Base-by-base conservation (phyloP, 2,329 filamentous ascomycete species). In the Aspergillus hiratsukae region DNA sequence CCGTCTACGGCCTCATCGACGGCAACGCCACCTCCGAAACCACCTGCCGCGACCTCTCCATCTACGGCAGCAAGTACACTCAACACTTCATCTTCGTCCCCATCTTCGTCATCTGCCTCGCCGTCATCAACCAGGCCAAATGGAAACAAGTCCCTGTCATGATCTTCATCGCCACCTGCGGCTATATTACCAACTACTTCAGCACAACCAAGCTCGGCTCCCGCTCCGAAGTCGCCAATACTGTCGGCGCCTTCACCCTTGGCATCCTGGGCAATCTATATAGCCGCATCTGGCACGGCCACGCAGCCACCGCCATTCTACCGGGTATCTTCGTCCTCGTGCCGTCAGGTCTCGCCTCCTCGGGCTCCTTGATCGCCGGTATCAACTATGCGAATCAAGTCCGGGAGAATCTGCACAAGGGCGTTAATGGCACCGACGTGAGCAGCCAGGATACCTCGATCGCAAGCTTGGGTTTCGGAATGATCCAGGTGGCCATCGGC, bases 281-380 rank as follows among this genome's bases (percentile, higher is more conserved):
- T 74, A 87, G 87, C 9, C 83, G 89, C 3, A 66, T 79, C 35
- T 72, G 87, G 21, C 90, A 91, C 69, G 89, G 88, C 1, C 82
- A 95, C 3, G 91, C 91, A 0, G 90, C 90, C 0, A 89, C 90
- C 0, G 87, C 89, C 3, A 89, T 96, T 80, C 78, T 96, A 9
- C 91, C 91, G 0, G 91, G 88, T 10, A 94, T 96, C 62, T 95
- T 94, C 61, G 81, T 85, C 2, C 82, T 84, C 58, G 83, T 86
- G 1, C 83, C 83, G 0, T 81, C 78, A 1, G 83, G 83, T 2
- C 70, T 86, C 17, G 80, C 82, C 4, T 81, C 83, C 0, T 77
- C 76, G 51, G 83, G 83, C 1, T 80, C 76, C 23, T 69, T 86
- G 21, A 76, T 85, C 5, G 74, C 77, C 0, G 83, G 83, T 11